phyloP scores from a whole-genome alignment of 257 asterid genomes.

The Echites panduratus region DNA sequence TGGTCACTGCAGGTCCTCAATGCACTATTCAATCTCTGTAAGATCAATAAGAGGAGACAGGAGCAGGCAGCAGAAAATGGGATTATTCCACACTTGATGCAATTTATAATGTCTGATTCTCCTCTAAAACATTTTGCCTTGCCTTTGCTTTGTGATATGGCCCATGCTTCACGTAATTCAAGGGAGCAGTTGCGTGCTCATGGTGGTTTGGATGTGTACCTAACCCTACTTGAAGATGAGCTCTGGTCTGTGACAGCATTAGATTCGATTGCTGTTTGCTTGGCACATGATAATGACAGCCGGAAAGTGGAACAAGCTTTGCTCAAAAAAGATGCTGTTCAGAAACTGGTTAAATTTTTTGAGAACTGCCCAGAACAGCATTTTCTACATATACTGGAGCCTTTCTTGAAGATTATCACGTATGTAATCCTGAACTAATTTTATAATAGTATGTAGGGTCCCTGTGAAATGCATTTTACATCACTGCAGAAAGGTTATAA shows the following conservation, averaged over 20 bases:
- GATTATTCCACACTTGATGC: slow-evolving; percentile 94
- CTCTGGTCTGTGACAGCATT: slow-evolving; percentile 95
- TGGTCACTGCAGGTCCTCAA: slow-evolving; percentile 66
- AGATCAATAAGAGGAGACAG: slow-evolving; percentile 97
- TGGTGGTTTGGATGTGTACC: slow-evolving; percentile 92
- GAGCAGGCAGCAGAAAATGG: slow-evolving; percentile 99
- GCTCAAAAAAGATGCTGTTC: slow-evolving; percentile 82
- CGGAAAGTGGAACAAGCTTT: slow-evolving; percentile 91
- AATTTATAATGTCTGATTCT: slow-evolving; percentile 82
- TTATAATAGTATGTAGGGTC: background rate
- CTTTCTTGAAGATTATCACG: slow-evolving; percentile 96
- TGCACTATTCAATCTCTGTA: slow-evolving; percentile 95
- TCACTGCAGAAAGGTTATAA: background rate
- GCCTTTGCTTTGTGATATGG: slow-evolving; percentile 97
- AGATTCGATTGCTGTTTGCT: slow-evolving; percentile 95
- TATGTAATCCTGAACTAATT: slow-evolving; percentile 30
- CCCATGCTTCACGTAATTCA: slow-evolving; percentile 96
- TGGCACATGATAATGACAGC: slow-evolving; percentile 94
- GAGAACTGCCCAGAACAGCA: slow-evolving; percentile 89
- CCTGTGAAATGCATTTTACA: background rate
- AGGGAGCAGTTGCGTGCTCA: slow-evolving; percentile 99
- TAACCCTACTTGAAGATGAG: slow-evolving; percentile 91
- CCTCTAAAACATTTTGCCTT: slow-evolving; percentile 84
- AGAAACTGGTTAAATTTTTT: slow-evolving; percentile 87
- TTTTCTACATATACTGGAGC: slow-evolving; percentile 93